These are phyloP conservation scores for Orobanche coerulescens DNA, from an alignment of 257 asterid species.

Conservation along the genomic window DNA sequence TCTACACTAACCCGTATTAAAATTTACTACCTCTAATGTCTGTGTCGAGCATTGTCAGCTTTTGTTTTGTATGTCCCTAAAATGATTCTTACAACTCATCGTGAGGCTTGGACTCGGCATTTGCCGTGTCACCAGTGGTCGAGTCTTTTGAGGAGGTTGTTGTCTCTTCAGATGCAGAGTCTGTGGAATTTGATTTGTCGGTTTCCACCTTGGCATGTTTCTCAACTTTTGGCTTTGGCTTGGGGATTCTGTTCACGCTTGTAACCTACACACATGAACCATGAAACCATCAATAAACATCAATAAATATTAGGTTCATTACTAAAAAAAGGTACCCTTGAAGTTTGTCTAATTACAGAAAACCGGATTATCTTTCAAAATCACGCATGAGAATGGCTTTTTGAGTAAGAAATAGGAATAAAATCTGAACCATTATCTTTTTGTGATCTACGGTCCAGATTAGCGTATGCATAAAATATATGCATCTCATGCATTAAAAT, in stretches of 20 bases:
- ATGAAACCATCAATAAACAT: neutral
- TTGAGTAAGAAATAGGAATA: too few species aligned
- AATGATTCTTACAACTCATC: conserved; percentile 65
- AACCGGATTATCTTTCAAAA: too few species aligned
- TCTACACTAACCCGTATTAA: neutral
- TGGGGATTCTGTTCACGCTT: conserved; percentile 70
- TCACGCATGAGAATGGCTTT: too few species aligned
- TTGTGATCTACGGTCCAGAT: neutral
- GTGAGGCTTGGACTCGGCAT: conserved; percentile 37
- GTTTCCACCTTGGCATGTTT: conserved; percentile 57
- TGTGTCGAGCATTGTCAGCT: conserved; percentile 19
- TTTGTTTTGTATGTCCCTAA: conserved; percentile 9
- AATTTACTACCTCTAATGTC: neutral
- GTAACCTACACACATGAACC: conserved; percentile 42
- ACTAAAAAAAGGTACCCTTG: neutral
- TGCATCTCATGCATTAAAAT: neutral
- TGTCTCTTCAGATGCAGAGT: conserved; percentile 27
- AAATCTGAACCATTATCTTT: too few species aligned
- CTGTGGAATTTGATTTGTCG: conserved; percentile 35
- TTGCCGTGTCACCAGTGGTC: conserved; percentile 30
- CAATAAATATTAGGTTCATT: neutral
- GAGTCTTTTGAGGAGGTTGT: conserved; percentile 44
- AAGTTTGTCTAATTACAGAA: too few species aligned
- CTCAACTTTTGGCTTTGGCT: conserved; percentile 92
- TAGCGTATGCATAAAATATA: too few species aligned